A percentile compares a stretch with the other conserved stretches of the same genome.
Evolutionary conservation across 441 rosid genomes (phyloP).

Genomic region (Rhodomyrtus psidioides): DNA sequence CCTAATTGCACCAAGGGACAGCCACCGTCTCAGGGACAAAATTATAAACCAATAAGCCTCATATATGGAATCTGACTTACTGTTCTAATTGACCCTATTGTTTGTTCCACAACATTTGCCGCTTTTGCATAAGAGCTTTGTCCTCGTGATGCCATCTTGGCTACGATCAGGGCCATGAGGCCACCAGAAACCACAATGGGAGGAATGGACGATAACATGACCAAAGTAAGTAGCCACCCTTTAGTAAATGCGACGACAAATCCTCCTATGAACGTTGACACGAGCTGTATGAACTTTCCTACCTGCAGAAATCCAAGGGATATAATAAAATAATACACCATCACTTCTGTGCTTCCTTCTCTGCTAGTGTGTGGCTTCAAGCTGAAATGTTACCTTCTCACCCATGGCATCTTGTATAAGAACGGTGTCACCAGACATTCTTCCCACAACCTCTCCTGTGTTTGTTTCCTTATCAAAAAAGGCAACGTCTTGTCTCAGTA

Average conservation of each 20-base stretch:
- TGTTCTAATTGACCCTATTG: slow-evolving; percentile 8
- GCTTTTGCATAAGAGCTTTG: slow-evolving; percentile 11
- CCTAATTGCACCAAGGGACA: neutral
- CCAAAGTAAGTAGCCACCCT: slow-evolving; percentile 10
- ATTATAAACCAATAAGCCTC: neutral
- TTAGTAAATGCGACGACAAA: slow-evolving; percentile 4
- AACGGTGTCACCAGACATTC: slow-evolving; percentile 16
- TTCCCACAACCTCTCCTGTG: slow-evolving; percentile 9
- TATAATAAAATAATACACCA: no score
- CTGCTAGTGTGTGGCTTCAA: neutral
- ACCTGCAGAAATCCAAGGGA: neutral
- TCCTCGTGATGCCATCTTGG: slow-evolving; percentile 8
- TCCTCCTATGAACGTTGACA: slow-evolving; percentile 7
- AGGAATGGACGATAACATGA: slow-evolving; percentile 8
- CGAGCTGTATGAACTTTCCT: slow-evolving; percentile 14
- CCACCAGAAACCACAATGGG: neutral
- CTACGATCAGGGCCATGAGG: slow-evolving; percentile 1
- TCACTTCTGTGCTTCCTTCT: neutral
- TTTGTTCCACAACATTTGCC: slow-evolving; percentile 13
- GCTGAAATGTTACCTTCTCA: neutral
- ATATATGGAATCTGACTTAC: neutral
- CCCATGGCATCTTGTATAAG: slow-evolving; percentile 14
- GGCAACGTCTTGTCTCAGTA: slow-evolving; percentile 11
- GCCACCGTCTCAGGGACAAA: neutral
- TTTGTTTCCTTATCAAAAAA: slow-evolving; percentile 11